Evolutionary conservation across 352 stramenopile genomes (phyloP).

Genomic region (Globisporangium iwayamae): DNA sequence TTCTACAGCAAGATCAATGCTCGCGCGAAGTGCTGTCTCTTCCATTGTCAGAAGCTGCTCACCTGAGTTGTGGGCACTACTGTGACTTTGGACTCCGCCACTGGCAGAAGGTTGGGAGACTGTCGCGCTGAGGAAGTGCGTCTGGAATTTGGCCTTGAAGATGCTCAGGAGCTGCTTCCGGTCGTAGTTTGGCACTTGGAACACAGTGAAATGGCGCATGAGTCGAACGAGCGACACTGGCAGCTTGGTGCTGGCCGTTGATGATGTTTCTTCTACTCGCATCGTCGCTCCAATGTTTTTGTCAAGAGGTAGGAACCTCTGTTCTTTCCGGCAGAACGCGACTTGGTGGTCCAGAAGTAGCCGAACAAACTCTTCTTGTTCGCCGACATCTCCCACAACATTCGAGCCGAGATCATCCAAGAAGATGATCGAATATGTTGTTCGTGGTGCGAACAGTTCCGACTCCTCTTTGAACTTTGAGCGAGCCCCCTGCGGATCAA

Average conservation of each 20-base stretch:
- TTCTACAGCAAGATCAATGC: constrained; percentile 48
- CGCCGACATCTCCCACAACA: neutral
- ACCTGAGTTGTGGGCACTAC: neutral
- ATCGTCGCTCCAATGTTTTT: constrained; percentile 44
- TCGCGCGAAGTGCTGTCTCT: constrained; percentile 49
- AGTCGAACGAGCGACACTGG: constrained; percentile 21
- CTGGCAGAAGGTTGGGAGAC: neutral
- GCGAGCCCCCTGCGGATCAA: constrained; percentile 3
- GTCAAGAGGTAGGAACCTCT: constrained; percentile 23
- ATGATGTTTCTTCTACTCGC: constrained; percentile 12
- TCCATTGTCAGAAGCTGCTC: constrained; percentile 29
- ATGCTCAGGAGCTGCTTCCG: constrained; percentile 44
- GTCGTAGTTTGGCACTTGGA: constrained; percentile 38
- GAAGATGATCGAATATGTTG: constrained; percentile 41
- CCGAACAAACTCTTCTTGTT: constrained; percentile 40
- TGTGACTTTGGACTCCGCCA: neutral
- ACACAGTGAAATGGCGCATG: constrained; percentile 46
- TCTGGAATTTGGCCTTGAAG: constrained; percentile 42
- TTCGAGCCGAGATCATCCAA: constrained; percentile 40
- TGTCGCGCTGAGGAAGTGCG: constrained; percentile 21
- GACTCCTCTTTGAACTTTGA: constrained; percentile 33
- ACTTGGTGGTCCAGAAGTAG: constrained; percentile 45
- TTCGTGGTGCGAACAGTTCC: constrained; percentile 29
- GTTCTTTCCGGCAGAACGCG: constrained; percentile 28
- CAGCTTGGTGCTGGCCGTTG: neutral